Conservation (phyloP, 2,329 filamentous ascomycete species). For the Penicillium sp. region DNA sequence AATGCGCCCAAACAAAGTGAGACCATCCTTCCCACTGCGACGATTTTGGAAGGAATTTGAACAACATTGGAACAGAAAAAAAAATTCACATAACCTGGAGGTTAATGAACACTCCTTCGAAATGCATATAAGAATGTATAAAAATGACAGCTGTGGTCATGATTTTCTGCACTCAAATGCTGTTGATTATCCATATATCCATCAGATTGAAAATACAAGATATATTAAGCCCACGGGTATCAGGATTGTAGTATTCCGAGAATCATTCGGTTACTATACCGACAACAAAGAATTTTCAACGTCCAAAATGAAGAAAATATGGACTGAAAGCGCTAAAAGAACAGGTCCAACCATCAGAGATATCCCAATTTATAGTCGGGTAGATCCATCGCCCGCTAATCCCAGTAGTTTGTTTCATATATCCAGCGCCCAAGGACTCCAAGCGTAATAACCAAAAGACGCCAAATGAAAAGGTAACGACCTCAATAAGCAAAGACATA, state of each 20-base stretch:
- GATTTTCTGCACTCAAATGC: neutral
- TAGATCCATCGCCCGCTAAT: neutral
- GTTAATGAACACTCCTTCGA: neutral
- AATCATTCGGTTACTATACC: neutral
- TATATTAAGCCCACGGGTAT: neutral
- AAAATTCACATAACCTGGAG: neutral
- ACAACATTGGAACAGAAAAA: neutral
- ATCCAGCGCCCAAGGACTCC: constrained; percentile 10
- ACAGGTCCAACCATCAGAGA: neutral
- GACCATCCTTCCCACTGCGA: neutral
- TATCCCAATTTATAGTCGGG: neutral
- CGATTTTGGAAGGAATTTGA: neutral
- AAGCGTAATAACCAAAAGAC: neutral
- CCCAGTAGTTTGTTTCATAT: neutral
- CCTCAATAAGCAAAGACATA: constrained; percentile 1
- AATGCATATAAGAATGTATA: neutral
- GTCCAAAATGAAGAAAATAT: neutral
- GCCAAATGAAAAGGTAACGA: constrained; percentile 1
- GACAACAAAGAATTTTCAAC: neutral
- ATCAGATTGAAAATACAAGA: neutral
- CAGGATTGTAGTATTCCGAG: neutral
- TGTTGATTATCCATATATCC: neutral
- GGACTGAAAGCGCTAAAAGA: neutral
- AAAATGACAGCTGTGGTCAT: neutral
- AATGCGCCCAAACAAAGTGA: constrained; percentile 6